Percentiles rank a stretch among this genome's conserved stretches.
Evolutionary conservation across 306 rosid species (phyloP).

Genomic region (Psophocarpus tetragonolobus): DNA sequence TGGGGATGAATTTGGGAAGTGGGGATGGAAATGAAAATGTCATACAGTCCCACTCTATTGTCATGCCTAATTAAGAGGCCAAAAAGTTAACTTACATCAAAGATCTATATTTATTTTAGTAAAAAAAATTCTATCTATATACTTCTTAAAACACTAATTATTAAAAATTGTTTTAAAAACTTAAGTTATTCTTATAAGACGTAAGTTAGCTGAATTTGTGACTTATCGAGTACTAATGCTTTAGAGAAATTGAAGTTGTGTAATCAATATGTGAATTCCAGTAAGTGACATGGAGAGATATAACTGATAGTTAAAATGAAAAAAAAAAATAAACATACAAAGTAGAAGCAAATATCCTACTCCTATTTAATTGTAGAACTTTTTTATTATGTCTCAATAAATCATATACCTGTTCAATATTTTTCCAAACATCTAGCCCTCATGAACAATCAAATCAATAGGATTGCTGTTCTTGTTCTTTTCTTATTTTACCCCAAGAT

Average conservation of each 20-base stretch:
- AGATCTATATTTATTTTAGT: too few species aligned
- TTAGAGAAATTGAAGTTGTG: neutral
- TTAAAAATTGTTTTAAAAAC: too few species aligned
- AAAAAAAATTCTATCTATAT: too few species aligned
- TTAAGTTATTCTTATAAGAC: too few species aligned
- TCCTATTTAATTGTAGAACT: neutral
- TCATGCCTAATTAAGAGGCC: too few species aligned
- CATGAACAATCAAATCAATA: conserved; percentile 10
- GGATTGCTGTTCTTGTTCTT: neutral
- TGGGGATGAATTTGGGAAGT: too few species aligned
- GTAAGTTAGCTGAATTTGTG: neutral
- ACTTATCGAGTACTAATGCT: neutral
- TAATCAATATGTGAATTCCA: neutral
- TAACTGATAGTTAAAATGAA: neutral
- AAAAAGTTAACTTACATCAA: too few species aligned
- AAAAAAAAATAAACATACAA: conserved; percentile 19
- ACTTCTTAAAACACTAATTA: too few species aligned
- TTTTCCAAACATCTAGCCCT: conserved; percentile 30
- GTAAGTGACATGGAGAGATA: neutral
- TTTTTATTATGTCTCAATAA: neutral
- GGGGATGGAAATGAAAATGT: too few species aligned
- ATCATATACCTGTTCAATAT: conserved; percentile 22
- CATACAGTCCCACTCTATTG: too few species aligned
- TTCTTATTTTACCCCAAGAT: neutral
- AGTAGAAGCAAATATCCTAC: neutral